Conservation (phyloP, 495 filamentous ascomycete species). For the Podospora australis region DNA sequence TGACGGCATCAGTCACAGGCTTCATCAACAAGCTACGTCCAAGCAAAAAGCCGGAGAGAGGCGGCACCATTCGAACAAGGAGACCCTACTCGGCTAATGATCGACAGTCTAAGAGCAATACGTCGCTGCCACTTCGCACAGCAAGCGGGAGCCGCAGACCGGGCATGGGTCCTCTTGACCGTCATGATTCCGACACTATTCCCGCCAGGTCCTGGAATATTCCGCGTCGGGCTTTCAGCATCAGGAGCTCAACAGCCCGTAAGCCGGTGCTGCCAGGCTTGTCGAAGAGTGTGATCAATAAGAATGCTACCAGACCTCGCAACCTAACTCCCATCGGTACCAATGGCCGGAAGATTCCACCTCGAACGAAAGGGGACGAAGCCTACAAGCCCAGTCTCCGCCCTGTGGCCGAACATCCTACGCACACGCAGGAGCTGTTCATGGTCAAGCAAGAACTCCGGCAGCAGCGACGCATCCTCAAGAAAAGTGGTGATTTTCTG, state of each 20-base stretch:
- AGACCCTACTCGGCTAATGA: neutral
- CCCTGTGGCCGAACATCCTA: neutral
- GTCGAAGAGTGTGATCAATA: neutral
- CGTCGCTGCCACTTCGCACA: neutral
- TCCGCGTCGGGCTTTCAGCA: constrained; percentile 13
- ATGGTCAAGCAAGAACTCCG: constrained; percentile 33
- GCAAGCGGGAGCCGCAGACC: neutral
- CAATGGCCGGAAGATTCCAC: neutral
- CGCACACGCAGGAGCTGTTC: constrained; percentile 19
- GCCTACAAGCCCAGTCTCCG: too few relatives aligned
- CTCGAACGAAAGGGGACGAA: neutral
- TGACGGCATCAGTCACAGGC: constrained; percentile 19
- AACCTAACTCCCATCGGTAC: neutral
- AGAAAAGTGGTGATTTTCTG: constrained; percentile 46
- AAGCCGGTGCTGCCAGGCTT: neutral
- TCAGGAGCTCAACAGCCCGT: neutral
- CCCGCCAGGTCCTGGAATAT: constrained; percentile 14
- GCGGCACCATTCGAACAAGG: constrained; percentile 28
- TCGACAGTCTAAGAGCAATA: neutral
- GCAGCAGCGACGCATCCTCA: constrained; percentile 31
- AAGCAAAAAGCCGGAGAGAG: constrained; percentile 38
- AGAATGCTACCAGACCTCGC: neutral
- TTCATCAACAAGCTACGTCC: constrained; percentile 32
- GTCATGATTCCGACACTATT: constrained; percentile 16
- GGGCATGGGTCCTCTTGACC: constrained; percentile 1